Evolutionary conservation across 2,329 filamentous ascomycete species (phyloP).

Genomic region (Aureobasidium sp.): DNA sequence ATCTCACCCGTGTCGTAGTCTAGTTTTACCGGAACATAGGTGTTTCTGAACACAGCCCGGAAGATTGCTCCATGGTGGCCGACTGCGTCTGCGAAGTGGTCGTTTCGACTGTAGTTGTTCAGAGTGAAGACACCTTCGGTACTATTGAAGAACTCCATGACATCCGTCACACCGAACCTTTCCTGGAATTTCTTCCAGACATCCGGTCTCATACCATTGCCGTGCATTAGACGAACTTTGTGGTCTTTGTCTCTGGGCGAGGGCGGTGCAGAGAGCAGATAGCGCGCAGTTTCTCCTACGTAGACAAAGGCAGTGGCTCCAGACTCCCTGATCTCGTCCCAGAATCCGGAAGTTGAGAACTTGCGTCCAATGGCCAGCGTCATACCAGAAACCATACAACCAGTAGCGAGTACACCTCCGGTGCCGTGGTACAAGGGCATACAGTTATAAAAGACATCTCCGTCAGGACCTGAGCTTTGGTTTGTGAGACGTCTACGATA

Average conservation of each 20-base stretch:
- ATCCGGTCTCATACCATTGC: conserved; percentile 61
- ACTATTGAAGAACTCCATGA: conserved; percentile 70
- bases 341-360: conserved; percentile 64
- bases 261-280: conserved; percentile 60
- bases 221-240: conserved; percentile 51
- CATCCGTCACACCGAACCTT: conserved; percentile 53
- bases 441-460: conserved; percentile 63
- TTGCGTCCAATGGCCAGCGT: conserved; percentile 56
- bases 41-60: conserved; percentile 45
- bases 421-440: conserved; percentile 76
- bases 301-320: conserved; percentile 65
- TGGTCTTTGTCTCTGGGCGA: conserved; percentile 54
- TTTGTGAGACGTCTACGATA: conserved; percentile 23
- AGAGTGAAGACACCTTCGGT: conserved; percentile 63
- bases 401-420: conserved; percentile 48
- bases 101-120: conserved; percentile 43
- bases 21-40: conserved; percentile 58
- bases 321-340: conserved; percentile 61
- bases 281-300: conserved; percentile 69
- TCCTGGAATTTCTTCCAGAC: conserved; percentile 59
- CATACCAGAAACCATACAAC: conserved; percentile 41
- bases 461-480: conserved; percentile 32
- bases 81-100: conserved; percentile 56
- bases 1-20: conserved; percentile 62
- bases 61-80: conserved; percentile 62